Evolutionary conservation across 306 rosid genomes (phyloP).

Genomic region (Oemleria cerasiformis): DNA sequence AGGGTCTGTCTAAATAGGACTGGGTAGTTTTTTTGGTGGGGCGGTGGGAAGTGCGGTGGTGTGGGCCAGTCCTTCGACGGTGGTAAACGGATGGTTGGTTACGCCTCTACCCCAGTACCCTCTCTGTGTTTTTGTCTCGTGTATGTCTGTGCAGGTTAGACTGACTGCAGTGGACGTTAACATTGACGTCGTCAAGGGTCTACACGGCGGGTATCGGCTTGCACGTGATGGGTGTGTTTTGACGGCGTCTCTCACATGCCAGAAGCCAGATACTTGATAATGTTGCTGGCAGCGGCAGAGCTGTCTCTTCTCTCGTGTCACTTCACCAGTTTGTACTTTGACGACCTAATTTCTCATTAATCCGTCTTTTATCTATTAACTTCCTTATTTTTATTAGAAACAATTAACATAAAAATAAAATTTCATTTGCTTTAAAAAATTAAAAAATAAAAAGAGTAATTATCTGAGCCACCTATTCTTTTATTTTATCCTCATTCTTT

Average conservation of each 20-base stretch:
- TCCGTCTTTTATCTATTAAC: too few relatives aligned
- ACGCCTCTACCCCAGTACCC: not conserved
- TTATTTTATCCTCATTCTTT: too few relatives aligned
- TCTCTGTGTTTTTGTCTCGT: not conserved
- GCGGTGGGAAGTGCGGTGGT: not conserved
- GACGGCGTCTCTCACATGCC: constrained; percentile 37
- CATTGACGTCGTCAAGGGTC: not conserved
- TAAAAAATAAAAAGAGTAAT: too few relatives aligned
- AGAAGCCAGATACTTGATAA: constrained; percentile 8
- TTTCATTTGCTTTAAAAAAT: too few relatives aligned
- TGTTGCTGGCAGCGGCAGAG: constrained; percentile 17
- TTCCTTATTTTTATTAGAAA: too few relatives aligned
- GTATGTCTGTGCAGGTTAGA: too few relatives aligned
- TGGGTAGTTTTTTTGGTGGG: constrained; percentile 6
- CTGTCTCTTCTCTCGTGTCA: constrained; percentile 23
- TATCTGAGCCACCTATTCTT: too few relatives aligned
- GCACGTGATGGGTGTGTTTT: constrained; percentile 15
- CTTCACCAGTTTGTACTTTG: constrained; percentile 17
- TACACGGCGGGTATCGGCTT: not conserved
- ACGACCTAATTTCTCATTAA: not conserved
- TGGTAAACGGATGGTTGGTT: not conserved
- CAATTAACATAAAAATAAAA: too few relatives aligned
- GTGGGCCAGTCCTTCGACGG: constrained; percentile 14
- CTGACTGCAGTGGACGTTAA: not conserved
- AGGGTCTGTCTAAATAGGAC: constrained; percentile 6